Evolutionary conservation across 805 yeast genomes (phyloP).

Genomic region (Gaillardinia entomophila): DNA sequence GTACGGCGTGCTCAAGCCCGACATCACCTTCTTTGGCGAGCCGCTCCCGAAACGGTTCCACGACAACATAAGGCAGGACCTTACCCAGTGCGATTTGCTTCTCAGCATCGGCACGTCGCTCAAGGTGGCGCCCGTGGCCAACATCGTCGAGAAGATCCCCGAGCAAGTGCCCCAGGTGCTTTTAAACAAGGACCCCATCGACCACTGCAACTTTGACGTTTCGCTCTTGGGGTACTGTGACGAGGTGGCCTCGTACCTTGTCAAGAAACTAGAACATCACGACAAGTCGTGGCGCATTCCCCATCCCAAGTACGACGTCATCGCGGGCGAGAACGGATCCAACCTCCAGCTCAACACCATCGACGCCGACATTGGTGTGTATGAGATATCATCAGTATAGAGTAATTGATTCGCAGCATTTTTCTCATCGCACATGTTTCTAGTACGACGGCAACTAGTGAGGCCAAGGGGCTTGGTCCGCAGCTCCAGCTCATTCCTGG

Average conservation of each 20-base stretch:
- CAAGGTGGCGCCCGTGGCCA: conserved; percentile 88
- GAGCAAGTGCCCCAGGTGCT: conserved; percentile 76
- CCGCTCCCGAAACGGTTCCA: conserved; percentile 69
- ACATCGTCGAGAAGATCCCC: conserved; percentile 71
- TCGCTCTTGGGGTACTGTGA: conserved; percentile 78
- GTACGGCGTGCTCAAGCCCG: conserved; percentile 85
- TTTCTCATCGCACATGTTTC: too few species aligned
- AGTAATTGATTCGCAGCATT: too few species aligned
- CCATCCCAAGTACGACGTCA: conserved; percentile 18
- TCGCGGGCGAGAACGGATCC: conserved; percentile 7
- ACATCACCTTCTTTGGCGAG: conserved; percentile 89
- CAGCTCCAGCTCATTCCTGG: too few species aligned
- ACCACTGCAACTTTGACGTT: conserved; percentile 75
- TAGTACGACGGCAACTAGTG: too few species aligned
- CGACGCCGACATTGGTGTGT: conserved; percentile 8
- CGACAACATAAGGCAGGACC: conserved; percentile 51
- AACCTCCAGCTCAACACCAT: conserved; percentile 6
- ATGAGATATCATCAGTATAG: too few species aligned
- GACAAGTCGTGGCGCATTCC: conserved; percentile 29
- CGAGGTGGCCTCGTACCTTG: conserved; percentile 64
- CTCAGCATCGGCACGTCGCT: conserved; percentile 87
- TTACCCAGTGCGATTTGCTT: conserved; percentile 65
- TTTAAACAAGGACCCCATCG: conserved; percentile 71
- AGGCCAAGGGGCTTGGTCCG: too few species aligned
- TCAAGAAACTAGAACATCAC: conserved; percentile 19